phyloP scores from a whole-genome alignment of 1,284 basidiomycete genomes.

The Puccinia hordei region DNA sequence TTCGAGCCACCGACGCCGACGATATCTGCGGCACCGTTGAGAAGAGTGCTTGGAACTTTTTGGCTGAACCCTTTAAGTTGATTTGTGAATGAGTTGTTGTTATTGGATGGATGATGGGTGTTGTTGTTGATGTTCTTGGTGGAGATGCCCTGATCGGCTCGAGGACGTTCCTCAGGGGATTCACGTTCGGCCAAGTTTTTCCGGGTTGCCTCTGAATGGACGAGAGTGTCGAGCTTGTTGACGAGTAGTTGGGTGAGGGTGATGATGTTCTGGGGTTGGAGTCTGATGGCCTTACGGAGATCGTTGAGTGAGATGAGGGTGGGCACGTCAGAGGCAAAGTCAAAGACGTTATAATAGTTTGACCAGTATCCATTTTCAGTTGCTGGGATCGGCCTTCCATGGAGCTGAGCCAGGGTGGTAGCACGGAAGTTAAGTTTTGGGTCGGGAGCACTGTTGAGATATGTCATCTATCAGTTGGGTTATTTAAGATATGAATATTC shows the following conservation, averaged over 20 bases:
- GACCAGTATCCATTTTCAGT: conserved; percentile 28
- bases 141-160: not conserved
- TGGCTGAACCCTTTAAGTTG: conserved; percentile 42
- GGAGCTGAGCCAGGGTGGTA: conserved; percentile 28
- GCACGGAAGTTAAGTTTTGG: conserved; percentile 45
- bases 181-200: conserved; percentile 18
- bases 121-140: not conserved
- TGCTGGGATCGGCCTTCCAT: conserved; percentile 15
- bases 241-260: conserved; percentile 33
- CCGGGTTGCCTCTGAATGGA: conserved; percentile 22
- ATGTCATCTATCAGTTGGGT: too few relatives aligned
- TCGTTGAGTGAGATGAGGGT: conserved; percentile 39
- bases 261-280: conserved; percentile 28
- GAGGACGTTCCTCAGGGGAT: not conserved
- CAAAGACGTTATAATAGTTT: conserved; percentile 44
- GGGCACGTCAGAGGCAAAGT: conserved; percentile 40
- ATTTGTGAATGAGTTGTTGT: conserved; percentile 20
- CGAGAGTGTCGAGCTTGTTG: conserved; percentile 16
- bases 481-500: too few relatives aligned
- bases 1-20: conserved; percentile 36
- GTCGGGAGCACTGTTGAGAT: conserved; percentile 38
- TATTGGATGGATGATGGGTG: not conserved
- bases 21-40: conserved; percentile 35
- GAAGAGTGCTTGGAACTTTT: conserved; percentile 32
- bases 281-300: conserved; percentile 30